Percentiles rank a stretch among this genome's conserved stretches.
Evolutionary conservation across 164 flowering plant species (phyloP).

Genomic region (Nymphaea colorata): DNA sequence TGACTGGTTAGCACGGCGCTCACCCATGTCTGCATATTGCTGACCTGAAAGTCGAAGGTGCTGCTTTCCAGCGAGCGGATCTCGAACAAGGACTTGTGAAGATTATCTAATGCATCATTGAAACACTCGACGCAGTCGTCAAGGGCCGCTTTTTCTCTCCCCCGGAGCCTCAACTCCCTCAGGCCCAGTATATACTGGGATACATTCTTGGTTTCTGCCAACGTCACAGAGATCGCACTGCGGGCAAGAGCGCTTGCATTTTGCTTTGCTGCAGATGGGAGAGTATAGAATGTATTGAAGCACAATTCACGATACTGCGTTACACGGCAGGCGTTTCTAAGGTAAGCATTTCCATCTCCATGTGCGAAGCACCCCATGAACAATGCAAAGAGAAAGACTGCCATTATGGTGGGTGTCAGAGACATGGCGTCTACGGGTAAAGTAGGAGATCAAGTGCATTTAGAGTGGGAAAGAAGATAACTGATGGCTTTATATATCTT

Average conservation of each 20-base stretch:
- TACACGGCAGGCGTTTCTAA: conserved; percentile 57
- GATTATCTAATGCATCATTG: conserved; percentile 33
- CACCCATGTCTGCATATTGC: conserved; percentile 55
- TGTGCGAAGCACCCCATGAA: not conserved
- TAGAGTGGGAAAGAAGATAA: no score
- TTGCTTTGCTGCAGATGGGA: conserved; percentile 29
- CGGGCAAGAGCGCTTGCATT: conserved; percentile 61
- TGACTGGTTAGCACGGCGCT: conserved; percentile 60
- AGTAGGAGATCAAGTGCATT: no score
- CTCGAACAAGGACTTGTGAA: conserved; percentile 37
- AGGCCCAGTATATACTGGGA: conserved; percentile 13
- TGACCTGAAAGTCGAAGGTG: conserved; percentile 31
- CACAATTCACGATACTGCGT: conserved; percentile 51
- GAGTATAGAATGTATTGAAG: conserved; percentile 42
- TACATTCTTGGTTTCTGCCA: conserved; percentile 30
- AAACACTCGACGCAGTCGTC: conserved; percentile 58
- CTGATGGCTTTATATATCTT: no score
- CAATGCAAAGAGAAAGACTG: not conserved
- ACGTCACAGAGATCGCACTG: conserved; percentile 61
- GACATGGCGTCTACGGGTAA: no score
- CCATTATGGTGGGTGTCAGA: no score
- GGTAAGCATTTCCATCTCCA: conserved; percentile 16
- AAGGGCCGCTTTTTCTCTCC: conserved; percentile 26
- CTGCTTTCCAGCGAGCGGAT: conserved; percentile 31
- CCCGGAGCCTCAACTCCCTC: conserved; percentile 11